Percentiles rank a stretch among this genome's conserved stretches.
These are phyloP conservation scores for Rauvolfia tetraphylla DNA, from an alignment of 257 asterid genomes.

Conservation along the genomic window DNA sequence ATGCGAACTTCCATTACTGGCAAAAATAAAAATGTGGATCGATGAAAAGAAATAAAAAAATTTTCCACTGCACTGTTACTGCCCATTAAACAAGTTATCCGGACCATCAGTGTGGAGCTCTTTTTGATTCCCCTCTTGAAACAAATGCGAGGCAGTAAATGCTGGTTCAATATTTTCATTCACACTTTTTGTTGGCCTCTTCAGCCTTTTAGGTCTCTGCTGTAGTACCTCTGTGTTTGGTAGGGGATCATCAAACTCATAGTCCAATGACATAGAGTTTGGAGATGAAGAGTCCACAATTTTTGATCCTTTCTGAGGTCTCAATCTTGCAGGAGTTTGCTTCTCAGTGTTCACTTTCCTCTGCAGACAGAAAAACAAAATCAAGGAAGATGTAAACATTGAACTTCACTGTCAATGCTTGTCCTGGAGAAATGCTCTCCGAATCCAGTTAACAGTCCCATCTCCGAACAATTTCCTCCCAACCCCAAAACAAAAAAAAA, in stretches of 20 bases:
- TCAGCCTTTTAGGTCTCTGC: slow-evolving; percentile 84
- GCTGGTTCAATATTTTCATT: slow-evolving; percentile 91
- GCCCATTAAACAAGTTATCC: slow-evolving; percentile 1
- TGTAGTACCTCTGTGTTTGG: slow-evolving; percentile 38
- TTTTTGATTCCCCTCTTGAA: slow-evolving; percentile 39
- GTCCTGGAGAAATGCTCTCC: not conserved
- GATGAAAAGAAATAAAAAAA: not conserved
- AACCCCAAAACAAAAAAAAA: too few relatives aligned
- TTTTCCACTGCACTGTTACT: not conserved
- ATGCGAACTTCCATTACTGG: not conserved
- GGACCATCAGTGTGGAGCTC: not conserved
- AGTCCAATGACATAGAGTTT: slow-evolving; percentile 31
- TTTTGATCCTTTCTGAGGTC: slow-evolving; percentile 54
- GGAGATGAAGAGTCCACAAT: slow-evolving; percentile 44
- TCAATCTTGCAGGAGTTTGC: slow-evolving; percentile 45
- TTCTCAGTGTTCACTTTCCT: slow-evolving; percentile 59
- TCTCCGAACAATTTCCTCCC: too few relatives aligned
- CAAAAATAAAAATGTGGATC: not conserved
- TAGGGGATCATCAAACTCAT: slow-evolving; percentile 47
- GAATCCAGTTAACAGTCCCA: not conserved
- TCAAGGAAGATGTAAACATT: slow-evolving; percentile 1
- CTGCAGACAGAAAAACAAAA: slow-evolving; percentile 36
- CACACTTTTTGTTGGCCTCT: slow-evolving; percentile 90
- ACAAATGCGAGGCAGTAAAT: slow-evolving; percentile 42
- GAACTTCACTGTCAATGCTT: not conserved